Conservation (phyloP, 164 flowering plant genomes). For the Annona squamosa region DNA sequence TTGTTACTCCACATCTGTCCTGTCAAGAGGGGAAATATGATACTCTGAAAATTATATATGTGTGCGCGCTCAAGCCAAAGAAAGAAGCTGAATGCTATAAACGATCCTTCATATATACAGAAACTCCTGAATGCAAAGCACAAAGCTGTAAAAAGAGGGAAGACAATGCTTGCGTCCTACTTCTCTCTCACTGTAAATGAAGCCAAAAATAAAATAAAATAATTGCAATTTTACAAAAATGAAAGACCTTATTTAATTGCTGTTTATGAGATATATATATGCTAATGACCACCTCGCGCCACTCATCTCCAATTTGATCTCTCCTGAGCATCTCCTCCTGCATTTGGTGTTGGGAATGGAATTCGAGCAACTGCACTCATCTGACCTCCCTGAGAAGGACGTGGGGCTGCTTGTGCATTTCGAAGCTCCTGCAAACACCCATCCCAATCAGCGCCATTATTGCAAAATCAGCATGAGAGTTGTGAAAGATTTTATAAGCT, state of each 20-base stretch:
- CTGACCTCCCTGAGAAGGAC: constrained; percentile 10
- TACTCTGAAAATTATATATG: too few relatives aligned
- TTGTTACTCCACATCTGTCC: too few relatives aligned
- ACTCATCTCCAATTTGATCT: constrained; percentile 29
- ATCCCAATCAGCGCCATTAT: not conserved
- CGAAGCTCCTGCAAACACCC: constrained; percentile 41
- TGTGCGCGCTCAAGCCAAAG: too few relatives aligned
- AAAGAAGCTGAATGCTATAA: too few relatives aligned
- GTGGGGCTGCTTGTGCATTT: constrained; percentile 20
- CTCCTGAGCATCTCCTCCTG: constrained; percentile 15
- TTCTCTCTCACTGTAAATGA: not conserved
- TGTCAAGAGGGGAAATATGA: too few relatives aligned
- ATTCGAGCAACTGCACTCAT: constrained; percentile 10
- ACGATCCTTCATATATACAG: not conserved
- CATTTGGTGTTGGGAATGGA: constrained; percentile 20
- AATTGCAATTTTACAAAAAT: constrained; percentile 11
- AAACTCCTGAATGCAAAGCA: not conserved
- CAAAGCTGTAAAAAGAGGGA: not conserved
- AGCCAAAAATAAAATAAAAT: not conserved
- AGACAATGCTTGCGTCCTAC: not conserved
- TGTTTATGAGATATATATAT: not conserved
- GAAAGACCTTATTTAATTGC: constrained; percentile 16
- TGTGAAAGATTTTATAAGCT: not conserved
- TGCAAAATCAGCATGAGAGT: not conserved
- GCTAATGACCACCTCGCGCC: not conserved